Percentiles rank a stretch among this genome's conserved stretches.
phyloP scores from a whole-genome alignment of 305 asterid genomes.

The Fraxinus greggii region DNA sequence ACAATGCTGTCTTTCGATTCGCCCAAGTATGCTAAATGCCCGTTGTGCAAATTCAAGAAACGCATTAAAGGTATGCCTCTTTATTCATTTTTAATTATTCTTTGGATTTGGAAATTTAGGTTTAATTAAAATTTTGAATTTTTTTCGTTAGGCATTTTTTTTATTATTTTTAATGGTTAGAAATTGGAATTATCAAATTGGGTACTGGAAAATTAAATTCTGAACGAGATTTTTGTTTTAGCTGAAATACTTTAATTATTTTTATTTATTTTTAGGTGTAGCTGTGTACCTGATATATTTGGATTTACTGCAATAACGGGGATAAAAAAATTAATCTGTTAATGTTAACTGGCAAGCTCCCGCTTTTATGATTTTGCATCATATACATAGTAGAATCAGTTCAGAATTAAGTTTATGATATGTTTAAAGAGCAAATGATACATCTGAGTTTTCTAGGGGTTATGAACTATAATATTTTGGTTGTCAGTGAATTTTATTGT shows the following conservation, averaged over 20 bases:
- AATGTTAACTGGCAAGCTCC: background rate
- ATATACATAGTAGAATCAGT: background rate
- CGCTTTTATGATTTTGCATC: background rate
- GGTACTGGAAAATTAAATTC: background rate
- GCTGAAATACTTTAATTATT: background rate
- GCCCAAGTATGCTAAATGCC: slow-evolving; percentile 46
- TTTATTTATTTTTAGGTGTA: background rate
- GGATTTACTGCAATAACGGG: background rate
- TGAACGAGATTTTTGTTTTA: background rate
- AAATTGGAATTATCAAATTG: background rate
- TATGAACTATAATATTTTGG: background rate
- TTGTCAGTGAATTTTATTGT: background rate
- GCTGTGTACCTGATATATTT: background rate
- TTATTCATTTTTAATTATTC: background rate
- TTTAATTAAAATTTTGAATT: background rate
- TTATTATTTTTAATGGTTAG: background rate
- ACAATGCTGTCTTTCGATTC: slow-evolving; percentile 55
- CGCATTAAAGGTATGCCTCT: slow-evolving; percentile 44
- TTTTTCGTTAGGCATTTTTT: background rate
- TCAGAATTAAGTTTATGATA: background rate
- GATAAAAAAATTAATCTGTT: background rate
- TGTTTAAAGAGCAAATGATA: no score
- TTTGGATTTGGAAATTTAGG: background rate
- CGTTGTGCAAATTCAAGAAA: slow-evolving; percentile 56
- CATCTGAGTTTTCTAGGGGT: background rate